Base-by-base conservation (phyloP, 768 basidiomycete genomes). In the Dioszegia hungarica region DNA sequence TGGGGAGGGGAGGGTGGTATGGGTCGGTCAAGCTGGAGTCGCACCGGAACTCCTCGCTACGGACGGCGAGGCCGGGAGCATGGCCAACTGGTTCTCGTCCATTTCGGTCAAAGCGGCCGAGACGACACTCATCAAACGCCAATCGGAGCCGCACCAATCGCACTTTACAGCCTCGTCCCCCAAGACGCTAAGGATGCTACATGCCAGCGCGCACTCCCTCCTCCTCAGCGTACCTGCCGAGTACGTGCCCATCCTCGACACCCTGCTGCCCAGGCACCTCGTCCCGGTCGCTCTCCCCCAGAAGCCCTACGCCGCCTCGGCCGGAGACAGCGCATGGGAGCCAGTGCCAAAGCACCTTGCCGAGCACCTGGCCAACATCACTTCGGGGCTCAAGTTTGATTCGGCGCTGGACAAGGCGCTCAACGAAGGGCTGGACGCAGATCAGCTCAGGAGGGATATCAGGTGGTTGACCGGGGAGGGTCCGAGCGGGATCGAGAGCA, bases 401-500 rank as follows among this genome's bases (percentile, higher is more conserved):
- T 83, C 89, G 10, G 77, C 79, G 47, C 77, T 93, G 45, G 85
- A 88, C 15, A 78, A 81, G 34, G 79, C 88, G 55, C 83, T 91
- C 24, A 81, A 82, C 56, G 84, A 84, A 47, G 70, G 70, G 9
- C 80, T 94, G 54, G 86, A 86, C 28, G 63, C 86, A 14, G 73
- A 81, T 10, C 81, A 84, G 63, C 83, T 94, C 77, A 79, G 79
- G 56, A 80, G 82, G 39, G 87, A 90, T 74, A 81, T 92, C 43
- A 82, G 85, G 49, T 92, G 84, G 72, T 83, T 95, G 56, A 90
- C 91, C 0, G 90, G 90, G 46, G 91, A 95, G 73, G 80, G 78
- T n/a, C 75, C 77, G 38, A 89, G 87, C 9, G 82, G 82, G 11
- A 87, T 93, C 62, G 62, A 84, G 28, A 86, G 85, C 1, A 81